Evolutionary conservation across 2,329 filamentous ascomycete genomes (phyloP), one percentile per base, ranked within the genome.

Genomic region (Plenodomus lindquistii): DNA sequence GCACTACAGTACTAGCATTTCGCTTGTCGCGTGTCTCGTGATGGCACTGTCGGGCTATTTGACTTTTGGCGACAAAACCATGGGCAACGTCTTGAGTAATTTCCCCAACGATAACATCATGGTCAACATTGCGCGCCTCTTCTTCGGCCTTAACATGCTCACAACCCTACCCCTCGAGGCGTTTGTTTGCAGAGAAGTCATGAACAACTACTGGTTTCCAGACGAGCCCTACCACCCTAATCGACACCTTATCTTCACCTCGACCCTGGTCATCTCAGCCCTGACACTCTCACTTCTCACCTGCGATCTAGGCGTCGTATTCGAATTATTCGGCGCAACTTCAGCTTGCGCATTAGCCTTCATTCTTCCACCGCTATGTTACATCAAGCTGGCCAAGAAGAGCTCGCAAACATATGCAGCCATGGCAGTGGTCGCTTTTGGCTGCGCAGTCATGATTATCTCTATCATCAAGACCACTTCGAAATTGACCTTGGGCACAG

Each of bases 101-200:
- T 97, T 99, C 68, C 89, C 92, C 1, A 80, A 85, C 17, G 85
- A 95, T 74, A 97, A 96, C 73, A 81, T 87, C 61, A 87, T 97
- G 84, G 91, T 97, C 68, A 97, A 97, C 73, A 81, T 99, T 49
- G 94, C 94, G 18, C 87, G 94, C 44, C 81, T 99, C 42, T 97
- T 91, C 75, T 97, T 99, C 69, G 94, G 94, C 2, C 82, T 99
- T 59, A 99, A 99, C 79, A 99, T 99, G 94, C 85, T 99, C 64
- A 97, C 94, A 13, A 97, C 94, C 1, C 79, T 99, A 29, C 94
- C 94, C 0, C 86, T 99, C 51, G 94, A 99, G 78, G 92, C 91
- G 15, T 99, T 99, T 72, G 94, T 99, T 45, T 99, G 94, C 74
- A 85, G 94, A 66, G 94, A 97, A 74, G 92, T 97, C 55, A 96